Conservation (phyloP, 129 eudicot species). For the Lactuca saligna region DNA sequence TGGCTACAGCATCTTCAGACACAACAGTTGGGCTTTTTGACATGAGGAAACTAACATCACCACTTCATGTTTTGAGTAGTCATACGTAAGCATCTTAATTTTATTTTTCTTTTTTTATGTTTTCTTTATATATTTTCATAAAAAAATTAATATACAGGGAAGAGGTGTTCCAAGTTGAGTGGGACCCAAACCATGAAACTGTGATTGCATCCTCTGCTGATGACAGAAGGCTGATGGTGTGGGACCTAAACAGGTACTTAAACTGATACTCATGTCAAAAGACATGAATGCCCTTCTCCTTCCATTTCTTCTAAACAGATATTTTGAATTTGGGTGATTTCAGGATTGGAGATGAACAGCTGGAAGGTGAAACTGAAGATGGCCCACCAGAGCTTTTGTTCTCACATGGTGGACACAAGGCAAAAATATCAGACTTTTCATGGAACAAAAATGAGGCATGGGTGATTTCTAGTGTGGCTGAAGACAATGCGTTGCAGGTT, state of each 20-base stretch:
- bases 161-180: slow-evolving; percentile 93
- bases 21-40: slow-evolving; percentile 91
- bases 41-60: slow-evolving; percentile 68
- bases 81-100: slow-evolving; percentile 46
- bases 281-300: background rate
- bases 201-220: slow-evolving; percentile 90
- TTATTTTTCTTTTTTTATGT: background rate
- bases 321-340: background rate
- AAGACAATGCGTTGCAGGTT: slow-evolving; percentile 75
- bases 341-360: slow-evolving; percentile 96
- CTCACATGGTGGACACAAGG: slow-evolving; percentile 98
- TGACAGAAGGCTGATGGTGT: slow-evolving; percentile 98
- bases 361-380: slow-evolving; percentile 97
- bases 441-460: slow-evolving; percentile 95
- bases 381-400: slow-evolving; percentile 98
- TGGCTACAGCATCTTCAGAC: slow-evolving; percentile 97
- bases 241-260: slow-evolving; percentile 94
- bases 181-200: slow-evolving; percentile 99
- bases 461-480: slow-evolving; percentile 88
- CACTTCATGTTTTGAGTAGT: slow-evolving; percentile 68
- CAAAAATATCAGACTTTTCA: slow-evolving; percentile 90
- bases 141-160: slow-evolving; percentile 44
- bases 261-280: background rate
- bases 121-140: too few species aligned
- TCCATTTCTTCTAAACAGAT: too few species aligned